Evolutionary conservation across 2,329 filamentous ascomycete species (phyloP).

Genomic region (Cordyceps farinosa): DNA sequence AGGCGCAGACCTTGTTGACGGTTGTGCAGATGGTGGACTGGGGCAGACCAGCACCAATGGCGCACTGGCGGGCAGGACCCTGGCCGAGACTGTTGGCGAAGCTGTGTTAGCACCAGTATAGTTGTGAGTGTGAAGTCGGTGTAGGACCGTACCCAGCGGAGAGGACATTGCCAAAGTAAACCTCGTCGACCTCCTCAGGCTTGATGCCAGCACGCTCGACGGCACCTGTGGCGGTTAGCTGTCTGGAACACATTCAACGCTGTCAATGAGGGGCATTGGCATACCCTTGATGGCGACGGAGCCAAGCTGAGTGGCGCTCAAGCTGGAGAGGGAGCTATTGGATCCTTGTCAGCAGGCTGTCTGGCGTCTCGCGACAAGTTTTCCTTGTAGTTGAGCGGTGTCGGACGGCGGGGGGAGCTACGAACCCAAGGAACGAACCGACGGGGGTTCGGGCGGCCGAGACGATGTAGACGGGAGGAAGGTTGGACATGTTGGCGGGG

Average conservation of each 20-base stretch:
- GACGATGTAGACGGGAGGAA: constrained; percentile 92
- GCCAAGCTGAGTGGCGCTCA: constrained; percentile 82
- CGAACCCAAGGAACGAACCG: constrained; percentile 88
- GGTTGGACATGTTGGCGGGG: constrained; percentile 63
- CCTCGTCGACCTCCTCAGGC: constrained; percentile 86
- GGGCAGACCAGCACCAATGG: constrained; percentile 80
- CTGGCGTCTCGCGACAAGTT: neutral
- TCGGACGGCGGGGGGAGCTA: constrained; percentile 10
- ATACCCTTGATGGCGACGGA: constrained; percentile 88
- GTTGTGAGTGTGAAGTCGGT: neutral
- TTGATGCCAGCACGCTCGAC: constrained; percentile 86
- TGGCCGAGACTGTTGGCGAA: constrained; percentile 70
- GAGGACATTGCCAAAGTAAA: constrained; percentile 97
- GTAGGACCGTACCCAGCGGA: constrained; percentile 72
- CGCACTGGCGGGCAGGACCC: constrained; percentile 92
- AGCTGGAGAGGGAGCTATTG: constrained; percentile 76
- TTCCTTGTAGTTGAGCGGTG: neutral
- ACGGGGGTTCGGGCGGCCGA: constrained; percentile 86
- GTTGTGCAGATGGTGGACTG: constrained; percentile 82
- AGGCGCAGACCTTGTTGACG: constrained; percentile 99
- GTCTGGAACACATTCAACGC: neutral
- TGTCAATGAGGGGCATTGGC: constrained; percentile 21
- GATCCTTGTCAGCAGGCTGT: constrained; percentile 4
- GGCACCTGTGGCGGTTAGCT: constrained; percentile 50
- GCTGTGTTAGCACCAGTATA: neutral